These are phyloP conservation scores for Symbiodinium natans DNA, from an alignment of 73 alveolate species.

Conservation along the genomic window DNA sequence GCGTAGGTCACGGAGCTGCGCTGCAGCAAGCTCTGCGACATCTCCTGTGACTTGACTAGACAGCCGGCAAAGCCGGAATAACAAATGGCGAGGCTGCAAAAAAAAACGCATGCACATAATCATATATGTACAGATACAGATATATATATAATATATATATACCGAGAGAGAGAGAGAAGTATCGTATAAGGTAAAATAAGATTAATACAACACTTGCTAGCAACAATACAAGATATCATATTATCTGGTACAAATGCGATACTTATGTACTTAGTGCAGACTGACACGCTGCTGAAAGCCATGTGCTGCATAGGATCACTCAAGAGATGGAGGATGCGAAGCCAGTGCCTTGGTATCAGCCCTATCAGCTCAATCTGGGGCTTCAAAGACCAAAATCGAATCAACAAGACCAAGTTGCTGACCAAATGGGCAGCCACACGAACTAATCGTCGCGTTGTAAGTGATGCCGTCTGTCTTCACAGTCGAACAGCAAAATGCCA, in stretches of 20 bases:
- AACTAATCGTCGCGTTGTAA: constrained; percentile 51
- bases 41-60: constrained; percentile 1
- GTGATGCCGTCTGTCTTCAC: constrained; percentile 24
- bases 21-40: not conserved
- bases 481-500: not conserved
- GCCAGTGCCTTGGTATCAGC: constrained; percentile 17
- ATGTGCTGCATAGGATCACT: not conserved
- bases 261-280: too few relatives aligned
- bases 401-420: not conserved
- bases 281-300: not conserved
- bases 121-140: too few relatives aligned
- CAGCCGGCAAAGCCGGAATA: not conserved
- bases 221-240: too few relatives aligned
- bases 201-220: too few relatives aligned
- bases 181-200: too few relatives aligned
- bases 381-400: too few relatives aligned
- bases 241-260: too few relatives aligned
- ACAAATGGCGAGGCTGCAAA: not conserved
- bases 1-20: constrained; percentile 1
- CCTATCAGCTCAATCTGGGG: too few relatives aligned
- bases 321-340: constrained; percentile 25
- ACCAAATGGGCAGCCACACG: not conserved
- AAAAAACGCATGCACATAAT: too few relatives aligned
- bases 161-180: too few relatives aligned
- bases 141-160: too few relatives aligned